Percentiles rank a stretch among this genome's conserved stretches.
Evolutionary conservation across 148 eudicot species (phyloP).

Genomic region (Spergularia bocconei): DNA sequence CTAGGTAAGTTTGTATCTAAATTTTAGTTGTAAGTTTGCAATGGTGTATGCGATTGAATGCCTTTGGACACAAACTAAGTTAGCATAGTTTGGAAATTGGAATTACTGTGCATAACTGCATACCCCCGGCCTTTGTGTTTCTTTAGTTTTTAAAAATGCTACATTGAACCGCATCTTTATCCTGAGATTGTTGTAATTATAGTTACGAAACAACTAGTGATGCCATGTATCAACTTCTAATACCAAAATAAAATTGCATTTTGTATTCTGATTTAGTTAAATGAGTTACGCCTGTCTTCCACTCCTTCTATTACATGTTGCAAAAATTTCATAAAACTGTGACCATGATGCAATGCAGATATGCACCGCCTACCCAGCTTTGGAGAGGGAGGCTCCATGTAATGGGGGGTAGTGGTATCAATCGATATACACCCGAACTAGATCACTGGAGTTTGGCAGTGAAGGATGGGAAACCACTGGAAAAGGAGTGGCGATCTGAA

Average conservation of each 20-base stretch:
- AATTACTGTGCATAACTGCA: not conserved
- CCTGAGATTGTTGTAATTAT: not conserved
- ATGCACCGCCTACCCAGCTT: slow-evolving; percentile 97
- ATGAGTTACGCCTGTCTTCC: too few species aligned
- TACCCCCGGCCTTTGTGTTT: not conserved
- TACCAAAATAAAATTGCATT: not conserved
- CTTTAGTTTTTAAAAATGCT: not conserved
- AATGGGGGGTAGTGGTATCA: slow-evolving; percentile 97
- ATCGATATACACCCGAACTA: slow-evolving; percentile 71
- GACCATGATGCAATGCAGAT: slow-evolving; percentile 42
- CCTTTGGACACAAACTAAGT: not conserved
- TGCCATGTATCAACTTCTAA: not conserved
- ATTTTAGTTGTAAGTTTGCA: not conserved
- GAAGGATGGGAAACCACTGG: slow-evolving; percentile 81
- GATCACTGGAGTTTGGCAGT: slow-evolving; percentile 99
- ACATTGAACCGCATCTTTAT: not conserved
- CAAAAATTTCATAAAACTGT: not conserved
- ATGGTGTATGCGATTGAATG: not conserved
- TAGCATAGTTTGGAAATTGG: not conserved
- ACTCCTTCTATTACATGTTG: not conserved
- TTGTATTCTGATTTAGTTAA: not conserved
- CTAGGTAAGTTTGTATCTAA: slow-evolving; percentile 53
- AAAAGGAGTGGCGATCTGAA: slow-evolving; percentile 86
- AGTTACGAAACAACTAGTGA: not conserved
- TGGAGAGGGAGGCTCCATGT: slow-evolving; percentile 99